Conservation (phyloP, 495 filamentous ascomycete species). For the Opeltia flavorubescens region DNA sequence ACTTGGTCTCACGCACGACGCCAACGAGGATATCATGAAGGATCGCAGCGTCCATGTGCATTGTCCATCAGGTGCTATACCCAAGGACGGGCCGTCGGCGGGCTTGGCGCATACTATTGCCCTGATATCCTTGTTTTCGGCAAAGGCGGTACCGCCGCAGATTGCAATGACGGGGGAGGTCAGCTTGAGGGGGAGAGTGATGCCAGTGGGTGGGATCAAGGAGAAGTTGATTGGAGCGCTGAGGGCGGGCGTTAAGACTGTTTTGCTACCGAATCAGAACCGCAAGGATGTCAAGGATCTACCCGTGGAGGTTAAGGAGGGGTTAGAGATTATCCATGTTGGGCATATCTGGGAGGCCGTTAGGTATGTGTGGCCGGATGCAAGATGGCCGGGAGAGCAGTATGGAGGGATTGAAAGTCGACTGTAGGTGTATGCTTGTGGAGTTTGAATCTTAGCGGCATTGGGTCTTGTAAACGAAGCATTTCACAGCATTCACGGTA, state of each 20-base stretch:
- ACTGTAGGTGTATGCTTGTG: constrained; percentile 30
- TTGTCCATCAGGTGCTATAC: constrained; percentile 87
- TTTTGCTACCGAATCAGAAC: constrained; percentile 77
- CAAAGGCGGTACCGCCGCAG: constrained; percentile 75
- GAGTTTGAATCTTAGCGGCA: background rate
- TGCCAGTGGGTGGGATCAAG: constrained; percentile 91
- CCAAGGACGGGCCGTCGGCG: constrained; percentile 82
- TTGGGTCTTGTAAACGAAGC: background rate
- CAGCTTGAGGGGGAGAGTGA: constrained; percentile 72
- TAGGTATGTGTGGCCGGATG: constrained; percentile 69
- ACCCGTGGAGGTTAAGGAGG: constrained; percentile 77
- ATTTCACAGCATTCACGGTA: no score
- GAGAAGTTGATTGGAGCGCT: constrained; percentile 95
- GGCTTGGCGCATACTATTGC: constrained; percentile 91
- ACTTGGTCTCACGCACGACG: constrained; percentile 66
- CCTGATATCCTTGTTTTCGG: constrained; percentile 79
- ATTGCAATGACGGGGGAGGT: constrained; percentile 98
- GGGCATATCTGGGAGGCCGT: constrained; percentile 80
- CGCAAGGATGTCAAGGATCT: constrained; percentile 88
- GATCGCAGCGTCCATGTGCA: constrained; percentile 90
- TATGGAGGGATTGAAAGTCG: constrained; percentile 49
- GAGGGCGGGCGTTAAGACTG: constrained; percentile 87
- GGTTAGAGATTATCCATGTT: constrained; percentile 79
- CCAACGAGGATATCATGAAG: constrained; percentile 90
- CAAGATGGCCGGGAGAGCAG: constrained; percentile 60